phyloP scores from a whole-genome alignment of 225 moss, liverwort and hornwort species.

The Pseudisothecium myosuroides region DNA sequence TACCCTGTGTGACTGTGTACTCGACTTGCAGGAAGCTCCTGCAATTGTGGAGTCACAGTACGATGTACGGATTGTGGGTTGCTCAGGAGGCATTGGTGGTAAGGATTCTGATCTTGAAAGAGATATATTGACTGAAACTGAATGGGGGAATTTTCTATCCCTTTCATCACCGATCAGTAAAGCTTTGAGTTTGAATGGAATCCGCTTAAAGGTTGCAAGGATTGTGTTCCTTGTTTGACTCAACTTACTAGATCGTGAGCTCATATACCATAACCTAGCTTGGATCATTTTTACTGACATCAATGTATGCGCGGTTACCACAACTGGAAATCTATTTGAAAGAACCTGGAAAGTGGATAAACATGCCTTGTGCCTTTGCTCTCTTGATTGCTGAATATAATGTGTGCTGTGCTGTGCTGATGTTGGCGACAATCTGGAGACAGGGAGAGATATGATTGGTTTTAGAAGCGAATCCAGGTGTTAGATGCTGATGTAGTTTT shows the following conservation, averaged over 20 bases:
- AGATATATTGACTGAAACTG: neutral
- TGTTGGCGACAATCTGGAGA: neutral
- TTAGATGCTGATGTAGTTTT: neutral
- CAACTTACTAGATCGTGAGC: neutral
- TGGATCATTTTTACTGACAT: neutral
- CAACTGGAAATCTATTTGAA: neutral
- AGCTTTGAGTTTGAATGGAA: neutral
- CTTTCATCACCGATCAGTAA: neutral
- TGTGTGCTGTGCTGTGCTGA: neutral
- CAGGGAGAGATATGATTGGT: neutral
- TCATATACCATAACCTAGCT: neutral
- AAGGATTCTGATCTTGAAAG: neutral
- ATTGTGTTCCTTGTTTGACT: neutral
- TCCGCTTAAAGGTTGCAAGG: neutral
- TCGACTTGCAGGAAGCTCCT: conserved; percentile 53
- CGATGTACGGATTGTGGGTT: conserved; percentile 91
- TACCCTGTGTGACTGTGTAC: neutral
- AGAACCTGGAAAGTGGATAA: neutral
- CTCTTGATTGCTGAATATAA: neutral
- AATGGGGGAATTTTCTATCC: neutral
- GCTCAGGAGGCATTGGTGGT: conserved; percentile 94
- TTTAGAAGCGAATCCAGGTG: neutral
- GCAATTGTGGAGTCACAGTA: conserved; percentile 77
- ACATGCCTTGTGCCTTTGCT: neutral
- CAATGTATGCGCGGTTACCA: neutral